These are phyloP conservation scores for Phascolomyces articulosus DNA, from an alignment of 371 early-diverging fungal genomes.

Conservation along the genomic window DNA sequence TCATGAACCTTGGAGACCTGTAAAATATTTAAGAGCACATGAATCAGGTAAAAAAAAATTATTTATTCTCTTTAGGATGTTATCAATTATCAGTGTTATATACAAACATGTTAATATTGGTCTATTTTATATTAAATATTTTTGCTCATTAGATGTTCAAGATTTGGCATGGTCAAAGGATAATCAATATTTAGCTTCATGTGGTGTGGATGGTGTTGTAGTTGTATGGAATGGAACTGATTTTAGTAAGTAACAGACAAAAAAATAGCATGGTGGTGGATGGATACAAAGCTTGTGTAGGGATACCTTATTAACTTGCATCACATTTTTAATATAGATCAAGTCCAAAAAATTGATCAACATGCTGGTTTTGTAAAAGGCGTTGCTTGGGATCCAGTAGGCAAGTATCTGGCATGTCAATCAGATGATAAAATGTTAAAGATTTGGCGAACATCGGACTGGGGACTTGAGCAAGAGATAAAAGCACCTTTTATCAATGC, in stretches of 20 bases:
- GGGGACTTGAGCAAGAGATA: conserved; percentile 78
- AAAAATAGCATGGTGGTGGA: too few species aligned
- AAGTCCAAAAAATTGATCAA: conserved; percentile 65
- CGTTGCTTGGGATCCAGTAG: conserved; percentile 95
- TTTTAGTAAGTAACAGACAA: conserved; percentile 81
- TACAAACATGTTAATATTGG: not conserved
- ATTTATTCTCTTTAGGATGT: too few species aligned
- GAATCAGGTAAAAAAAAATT: conserved; percentile 88
- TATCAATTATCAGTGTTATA: not conserved
- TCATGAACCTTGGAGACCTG: conserved; percentile 79
- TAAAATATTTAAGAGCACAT: conserved; percentile 86
- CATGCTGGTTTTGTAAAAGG: conserved; percentile 96
- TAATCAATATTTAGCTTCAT: conserved; percentile 86
- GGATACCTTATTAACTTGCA: too few species aligned
- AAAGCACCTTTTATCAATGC: conserved; percentile 78
- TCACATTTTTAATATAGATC: conserved; percentile 42
- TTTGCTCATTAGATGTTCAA: conserved; percentile 71
- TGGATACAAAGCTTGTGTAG: too few species aligned
- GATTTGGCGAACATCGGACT: conserved; percentile 88
- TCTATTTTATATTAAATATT: too few species aligned
- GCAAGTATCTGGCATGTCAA: conserved; percentile 91
- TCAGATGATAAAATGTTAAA: conserved; percentile 91
- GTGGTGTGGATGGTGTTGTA: conserved; percentile 86
- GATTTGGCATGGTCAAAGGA: conserved; percentile 96
- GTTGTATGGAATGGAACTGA: conserved; percentile 81